Conservation (phyloP, 495 filamentous ascomycete species). For the Neurospora sp. region DNA sequence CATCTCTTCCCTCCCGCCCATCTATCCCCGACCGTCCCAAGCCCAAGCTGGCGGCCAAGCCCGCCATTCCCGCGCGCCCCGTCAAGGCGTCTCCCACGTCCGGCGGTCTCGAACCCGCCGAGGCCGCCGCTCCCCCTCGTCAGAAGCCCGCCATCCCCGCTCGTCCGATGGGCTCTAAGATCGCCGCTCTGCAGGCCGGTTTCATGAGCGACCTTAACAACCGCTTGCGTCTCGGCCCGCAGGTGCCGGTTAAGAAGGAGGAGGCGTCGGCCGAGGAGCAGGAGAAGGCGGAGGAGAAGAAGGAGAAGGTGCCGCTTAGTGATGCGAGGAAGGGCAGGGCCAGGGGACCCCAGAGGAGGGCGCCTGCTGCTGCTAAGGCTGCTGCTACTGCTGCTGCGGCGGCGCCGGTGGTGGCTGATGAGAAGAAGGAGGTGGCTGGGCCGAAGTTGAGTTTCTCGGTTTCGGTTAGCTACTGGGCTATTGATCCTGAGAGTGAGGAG, state of each 20-base stretch:
- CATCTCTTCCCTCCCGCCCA: background rate
- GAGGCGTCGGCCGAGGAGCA: constrained; percentile 48
- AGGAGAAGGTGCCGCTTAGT: constrained; percentile 65
- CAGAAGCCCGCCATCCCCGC: constrained; percentile 73
- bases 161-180: constrained; percentile 71
- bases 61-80: constrained; percentile 64
- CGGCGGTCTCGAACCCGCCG: constrained; percentile 24
- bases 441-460: constrained; percentile 26
- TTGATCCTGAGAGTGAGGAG: constrained; percentile 37
- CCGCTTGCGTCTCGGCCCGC: constrained; percentile 71
- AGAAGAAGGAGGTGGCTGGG: constrained; percentile 14
- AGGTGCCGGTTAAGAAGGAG: constrained; percentile 55
- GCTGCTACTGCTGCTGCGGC: constrained; percentile 17
- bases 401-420: constrained; percentile 11
- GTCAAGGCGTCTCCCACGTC: constrained; percentile 39
- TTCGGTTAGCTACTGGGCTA: constrained; percentile 36
- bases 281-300: constrained; percentile 43
- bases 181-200: constrained; percentile 78
- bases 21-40: constrained; percentile 31
- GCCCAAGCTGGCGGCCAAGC: constrained; percentile 55
- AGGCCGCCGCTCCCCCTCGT: constrained; percentile 39
- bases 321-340: constrained; percentile 88
- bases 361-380: constrained; percentile 41
- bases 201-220: constrained; percentile 88
- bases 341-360: constrained; percentile 73